Base-by-base conservation (phyloP, 352 stramenopile genomes). In the Phytophthora podocarpi region DNA sequence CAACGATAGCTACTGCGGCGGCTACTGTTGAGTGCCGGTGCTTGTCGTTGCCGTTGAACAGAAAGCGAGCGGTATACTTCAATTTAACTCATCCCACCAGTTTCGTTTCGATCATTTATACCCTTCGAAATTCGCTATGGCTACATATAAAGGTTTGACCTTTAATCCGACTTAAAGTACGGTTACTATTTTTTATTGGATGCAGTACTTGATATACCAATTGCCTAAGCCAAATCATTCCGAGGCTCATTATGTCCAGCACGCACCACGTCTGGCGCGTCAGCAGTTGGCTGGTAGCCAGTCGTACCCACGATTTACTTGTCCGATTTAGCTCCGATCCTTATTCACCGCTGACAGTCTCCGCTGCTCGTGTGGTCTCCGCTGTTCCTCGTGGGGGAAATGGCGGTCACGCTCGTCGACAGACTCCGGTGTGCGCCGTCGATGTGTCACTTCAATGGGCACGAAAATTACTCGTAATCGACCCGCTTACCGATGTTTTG, bases 1-100 rank as follows among this genome's bases (percentile, higher is more conserved):
- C 24, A 78, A 74, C 39, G 54, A 56, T 4, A 43, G 54, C 24
- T 91, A 90, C 69, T 85, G 78, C 51, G 78, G 78, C n/a, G 82
- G 82, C 7, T 90, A 88, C 45, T 90, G 80, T 55, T 91, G 39
- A 43, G 2, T 15, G 11, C 27, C 20, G 0, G 13, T 18, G 12
- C n/a, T n/a, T n/a, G n/a, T n/a, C n/a, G n/a, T n/a, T n/a, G n/a
- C n/a, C n/a, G n/a, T n/a, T n/a, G n/a, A n/a, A n/a, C n/a, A n/a
- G n/a, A n/a, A n/a, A 50, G 8, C 15, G 13, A 18, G 12, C 12
- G 23, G 5, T 5, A n/a, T 8, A 56, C 31, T 41, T 54, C 37
- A 42, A 59, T 21, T 34, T 35, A n/a, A 18, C n/a, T 39, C 16
- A 51, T 39, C 18, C n/a, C n/a, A n/a, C n/a, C n/a, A n/a, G n/a